phyloP scores from a whole-genome alignment of 441 rosid species.

The Viola pubescens region DNA sequence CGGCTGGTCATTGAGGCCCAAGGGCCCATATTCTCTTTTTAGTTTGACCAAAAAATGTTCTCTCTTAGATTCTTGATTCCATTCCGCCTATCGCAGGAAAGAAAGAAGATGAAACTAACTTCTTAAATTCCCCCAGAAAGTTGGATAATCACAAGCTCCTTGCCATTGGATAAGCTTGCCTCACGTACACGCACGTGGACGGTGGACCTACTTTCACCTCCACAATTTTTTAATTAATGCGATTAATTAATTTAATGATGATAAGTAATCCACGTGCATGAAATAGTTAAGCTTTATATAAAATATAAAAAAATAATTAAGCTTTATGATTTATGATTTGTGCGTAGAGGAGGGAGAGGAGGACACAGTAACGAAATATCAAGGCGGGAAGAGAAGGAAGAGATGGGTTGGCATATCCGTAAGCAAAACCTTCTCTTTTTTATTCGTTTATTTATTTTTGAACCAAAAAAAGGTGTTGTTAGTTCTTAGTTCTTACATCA shows the following conservation, averaged over 20 bases:
- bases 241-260: not conserved
- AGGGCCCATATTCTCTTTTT: no score
- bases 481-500: not conserved
- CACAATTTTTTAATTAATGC: not conserved
- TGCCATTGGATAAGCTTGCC: conserved; percentile 9
- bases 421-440: conserved; percentile 4
- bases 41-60: no score
- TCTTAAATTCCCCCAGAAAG: not conserved
- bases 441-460: not conserved
- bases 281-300: not conserved
- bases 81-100: no score
- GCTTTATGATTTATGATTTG: not conserved
- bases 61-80: no score
- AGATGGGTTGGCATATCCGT: conserved; percentile 14
- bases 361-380: not conserved
- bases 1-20: no score
- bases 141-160: not conserved
- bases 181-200: no score
- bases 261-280: not conserved
- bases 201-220: not conserved
- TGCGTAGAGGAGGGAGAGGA: not conserved
- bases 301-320: not conserved
- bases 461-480: not conserved
- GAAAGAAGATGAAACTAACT: no score
- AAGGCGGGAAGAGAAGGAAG: not conserved